Evolutionary conservation across 805 yeast genomes (phyloP).

Genomic region (Torulaspora indica): DNA sequence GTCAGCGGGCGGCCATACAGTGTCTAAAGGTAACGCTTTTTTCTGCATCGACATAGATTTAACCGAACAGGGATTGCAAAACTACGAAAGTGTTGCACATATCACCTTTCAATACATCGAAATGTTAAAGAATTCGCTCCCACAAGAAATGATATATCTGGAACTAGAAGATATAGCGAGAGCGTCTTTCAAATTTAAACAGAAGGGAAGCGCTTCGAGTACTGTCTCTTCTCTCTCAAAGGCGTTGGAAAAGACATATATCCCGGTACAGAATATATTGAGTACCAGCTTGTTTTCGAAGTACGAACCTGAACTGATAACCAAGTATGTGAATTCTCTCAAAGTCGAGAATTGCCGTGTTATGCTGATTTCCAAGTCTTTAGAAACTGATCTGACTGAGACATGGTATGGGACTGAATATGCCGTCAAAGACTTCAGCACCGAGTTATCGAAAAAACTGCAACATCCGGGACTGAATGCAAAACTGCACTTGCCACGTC

Average conservation of each 20-base stretch:
- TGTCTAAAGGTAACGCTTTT: conserved; percentile 61
- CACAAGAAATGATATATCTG: conserved; percentile 74
- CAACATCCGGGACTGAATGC: conserved; percentile 31
- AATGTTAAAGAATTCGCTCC: conserved; percentile 51
- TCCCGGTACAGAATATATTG: conserved; percentile 64
- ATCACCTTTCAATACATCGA: conserved; percentile 69
- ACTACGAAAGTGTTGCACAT: conserved; percentile 57
- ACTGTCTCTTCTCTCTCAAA: conserved; percentile 70
- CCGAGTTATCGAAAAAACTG: conserved; percentile 37
- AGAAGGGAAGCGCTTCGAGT: conserved; percentile 64
- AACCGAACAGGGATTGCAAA: conserved; percentile 62
- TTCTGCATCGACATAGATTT: conserved; percentile 71
- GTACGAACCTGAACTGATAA: conserved; percentile 53
- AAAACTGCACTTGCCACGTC: conserved; percentile 56
- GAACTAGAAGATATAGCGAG: conserved; percentile 67
- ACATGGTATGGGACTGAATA: conserved; percentile 92
- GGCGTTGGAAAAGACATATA: conserved; percentile 49
- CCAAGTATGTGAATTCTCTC: conserved; percentile 46
- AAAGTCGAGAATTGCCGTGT: conserved; percentile 57
- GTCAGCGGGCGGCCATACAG: conserved; percentile 64
- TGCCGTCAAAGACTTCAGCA: conserved; percentile 43
- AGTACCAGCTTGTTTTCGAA: conserved; percentile 52
- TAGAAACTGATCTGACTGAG: conserved; percentile 53
- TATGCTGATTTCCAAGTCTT: conserved; percentile 48
- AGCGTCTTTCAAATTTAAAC: conserved; percentile 72